Evolutionary conservation across 176 grass and related monocot genomes (phyloP).

Genomic region (Pontederia paniculata): DNA sequence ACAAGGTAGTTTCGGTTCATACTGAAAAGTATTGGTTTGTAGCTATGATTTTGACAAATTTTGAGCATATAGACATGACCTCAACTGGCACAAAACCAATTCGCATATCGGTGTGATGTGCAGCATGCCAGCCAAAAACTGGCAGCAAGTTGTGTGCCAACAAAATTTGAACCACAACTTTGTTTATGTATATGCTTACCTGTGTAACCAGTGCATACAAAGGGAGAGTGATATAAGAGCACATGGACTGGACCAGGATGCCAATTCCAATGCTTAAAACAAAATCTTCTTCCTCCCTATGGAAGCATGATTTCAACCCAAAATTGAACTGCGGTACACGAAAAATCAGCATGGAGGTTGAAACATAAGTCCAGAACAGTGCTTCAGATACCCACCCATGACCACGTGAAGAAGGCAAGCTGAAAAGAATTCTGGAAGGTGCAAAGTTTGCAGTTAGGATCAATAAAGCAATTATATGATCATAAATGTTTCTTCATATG

Average conservation of each 20-base stretch:
- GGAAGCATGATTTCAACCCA: not conserved
- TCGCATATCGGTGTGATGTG: too few relatives aligned
- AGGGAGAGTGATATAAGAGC: slow-evolving; percentile 11
- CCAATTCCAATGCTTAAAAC: not conserved
- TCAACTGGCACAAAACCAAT: too few relatives aligned
- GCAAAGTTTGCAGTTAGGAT: not conserved
- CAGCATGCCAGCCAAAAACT: too few relatives aligned
- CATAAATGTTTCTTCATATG: not conserved
- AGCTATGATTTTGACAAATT: too few relatives aligned
- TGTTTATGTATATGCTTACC: not conserved
- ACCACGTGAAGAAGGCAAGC: slow-evolving; percentile 13
- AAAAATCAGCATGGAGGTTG: not conserved
- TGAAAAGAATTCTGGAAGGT: slow-evolving; percentile 14
- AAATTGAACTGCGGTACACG: slow-evolving; percentile 10
- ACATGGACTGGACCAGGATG: slow-evolving; percentile 6
- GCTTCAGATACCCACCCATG: slow-evolving; percentile 1
- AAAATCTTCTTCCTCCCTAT: not conserved
- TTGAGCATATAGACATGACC: too few relatives aligned
- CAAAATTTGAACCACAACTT: not conserved
- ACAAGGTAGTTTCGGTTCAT: not conserved
- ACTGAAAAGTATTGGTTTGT: too few relatives aligned
- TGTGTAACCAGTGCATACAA: slow-evolving; percentile 4
- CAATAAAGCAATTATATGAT: not conserved
- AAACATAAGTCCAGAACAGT: not conserved
- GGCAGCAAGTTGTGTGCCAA: too few relatives aligned